Evolutionary conservation across 495 filamentous ascomycete species (phyloP), one percentile per base, ranked within the genome.

Genomic region (Thermothielavioides terrestris): DNA sequence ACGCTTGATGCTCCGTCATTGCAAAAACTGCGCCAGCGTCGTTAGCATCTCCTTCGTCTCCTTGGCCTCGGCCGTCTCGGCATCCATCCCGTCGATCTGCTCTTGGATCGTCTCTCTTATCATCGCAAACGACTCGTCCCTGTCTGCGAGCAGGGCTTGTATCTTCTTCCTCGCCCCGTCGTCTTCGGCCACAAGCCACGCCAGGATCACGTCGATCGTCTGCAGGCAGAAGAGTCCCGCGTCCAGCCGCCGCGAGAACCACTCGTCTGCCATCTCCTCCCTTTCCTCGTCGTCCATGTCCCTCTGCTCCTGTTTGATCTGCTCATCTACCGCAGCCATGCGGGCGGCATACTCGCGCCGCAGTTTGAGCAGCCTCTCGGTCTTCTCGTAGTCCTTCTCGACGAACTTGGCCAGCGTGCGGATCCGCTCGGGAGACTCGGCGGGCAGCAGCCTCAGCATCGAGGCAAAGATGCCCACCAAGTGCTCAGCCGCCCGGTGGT

Each of bases 151-250:
- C 22, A 83, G 61, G 17, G 68, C 68, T 21, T 73, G 53, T 17
- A 96, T 79, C 65, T 77, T 85, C 32, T 68, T 74, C 65, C 75
- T 80, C 5, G 88, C 86, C 0, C 88, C 89, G 38, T 80, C 79
- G 60, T 97, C 94, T 65, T 99, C 94, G 1, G 90, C 94, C 12
- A 88, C 71, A 17, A 97, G 71, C 94, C 94, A 99, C 18, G 92
- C 88, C 31, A 97, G 61, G 30, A 96, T 82, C 10, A 88, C 78
- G 69, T 97, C 92, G 38, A 90, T 78, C 6, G 84, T 88, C 68
- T 95, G 88, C 45, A 97, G 68, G 23, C 77, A 84, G 68, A 88
- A 96, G 17, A 97, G 61, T 0, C 92, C 92, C 0, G 84, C 89
- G 58, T 96, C 90, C 26, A 97, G 71, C 18, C 89, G 71, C n/a